Evolutionary conservation across 192 early-diverging fungal genomes (phyloP).

Genomic region (Coemansia sp.): DNA sequence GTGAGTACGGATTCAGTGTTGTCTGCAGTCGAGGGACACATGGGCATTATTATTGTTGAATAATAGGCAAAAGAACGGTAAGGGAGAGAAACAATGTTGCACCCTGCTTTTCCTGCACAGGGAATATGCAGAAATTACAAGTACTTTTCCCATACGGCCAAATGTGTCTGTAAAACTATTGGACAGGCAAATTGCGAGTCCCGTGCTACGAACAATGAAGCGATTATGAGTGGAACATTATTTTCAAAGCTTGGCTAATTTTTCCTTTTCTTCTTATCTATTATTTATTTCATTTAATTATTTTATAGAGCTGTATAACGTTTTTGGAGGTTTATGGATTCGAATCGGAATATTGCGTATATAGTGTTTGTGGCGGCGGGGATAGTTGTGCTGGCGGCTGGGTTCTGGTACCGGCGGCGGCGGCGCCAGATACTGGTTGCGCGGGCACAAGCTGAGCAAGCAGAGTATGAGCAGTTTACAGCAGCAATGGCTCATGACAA

Average conservation of each 20-base stretch:
- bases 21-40: not conserved
- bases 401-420: conserved; percentile 12
- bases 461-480: conserved; percentile 4
- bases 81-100: no score
- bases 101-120: no score
- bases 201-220: no score
- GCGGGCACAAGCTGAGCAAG: conserved; percentile 2
- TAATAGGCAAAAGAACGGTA: no score
- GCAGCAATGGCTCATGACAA: not conserved
- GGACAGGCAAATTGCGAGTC: no score
- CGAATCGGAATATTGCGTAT: conserved; percentile 9
- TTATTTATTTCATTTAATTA: conserved; percentile 6
- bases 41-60: not conserved
- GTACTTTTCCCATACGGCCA: no score
- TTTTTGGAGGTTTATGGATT: not conserved
- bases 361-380: conserved; percentile 11
- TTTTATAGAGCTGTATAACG: not conserved
- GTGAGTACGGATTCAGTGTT: no score
- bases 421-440: not conserved
- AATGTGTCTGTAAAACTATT: no score
- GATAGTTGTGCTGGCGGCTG: conserved; percentile 4
- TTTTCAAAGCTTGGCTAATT: no score
- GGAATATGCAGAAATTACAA: no score
- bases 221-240: no score
- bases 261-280: conserved; percentile 8